Base-by-base conservation (phyloP, 208 protist species). In the Angomonas ambiguus region DNA sequence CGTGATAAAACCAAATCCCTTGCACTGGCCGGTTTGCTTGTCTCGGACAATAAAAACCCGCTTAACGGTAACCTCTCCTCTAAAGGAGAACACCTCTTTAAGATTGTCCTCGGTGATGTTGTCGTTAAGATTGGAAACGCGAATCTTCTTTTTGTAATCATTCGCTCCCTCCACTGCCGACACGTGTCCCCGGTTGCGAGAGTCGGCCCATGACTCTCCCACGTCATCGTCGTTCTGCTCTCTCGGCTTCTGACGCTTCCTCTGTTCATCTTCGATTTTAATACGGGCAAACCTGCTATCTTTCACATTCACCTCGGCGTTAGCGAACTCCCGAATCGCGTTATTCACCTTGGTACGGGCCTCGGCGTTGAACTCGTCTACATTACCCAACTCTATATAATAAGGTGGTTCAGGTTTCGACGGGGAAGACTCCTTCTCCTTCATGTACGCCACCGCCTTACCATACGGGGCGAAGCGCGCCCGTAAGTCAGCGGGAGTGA, bases 111-210 rank as follows among this genome's bases (percentile, higher is more conserved):
- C 74, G 10, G 80, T 82, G 71, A 95, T 82, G 65, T 89, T 78
- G 67, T 95, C 90, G 33, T 77, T 83, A 51, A 95, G 59, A 67
- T 95, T 95, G 63, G 82, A 80, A 41, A 95, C 74, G 32, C 90
- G 90, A 16, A 93, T 72, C 45, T 82, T 72, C 25, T 80, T 64
- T 24, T 83, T 51, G 53, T 66, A 62, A 64, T 79, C 82, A 63
- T 78, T 67, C 18, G 45, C 16, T 16, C 38, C 59, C 11, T 69
- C 63, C 28, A 58, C 13, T 25, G 38, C 59, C 41, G 48, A 53
- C 57, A 28, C 51, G 18, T n/a, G 20, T 4, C 55, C 66, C 3
- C 32, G 16, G 20, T 3, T 28, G 42, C 56, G 56, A n/a, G 18
- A 30, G 10, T 49, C 64, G 28, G 49, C 62, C 65, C 64, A 69